phyloP scores from a whole-genome alignment of 1,284 basidiomycete genomes.

The Porogramme epimiltina region DNA sequence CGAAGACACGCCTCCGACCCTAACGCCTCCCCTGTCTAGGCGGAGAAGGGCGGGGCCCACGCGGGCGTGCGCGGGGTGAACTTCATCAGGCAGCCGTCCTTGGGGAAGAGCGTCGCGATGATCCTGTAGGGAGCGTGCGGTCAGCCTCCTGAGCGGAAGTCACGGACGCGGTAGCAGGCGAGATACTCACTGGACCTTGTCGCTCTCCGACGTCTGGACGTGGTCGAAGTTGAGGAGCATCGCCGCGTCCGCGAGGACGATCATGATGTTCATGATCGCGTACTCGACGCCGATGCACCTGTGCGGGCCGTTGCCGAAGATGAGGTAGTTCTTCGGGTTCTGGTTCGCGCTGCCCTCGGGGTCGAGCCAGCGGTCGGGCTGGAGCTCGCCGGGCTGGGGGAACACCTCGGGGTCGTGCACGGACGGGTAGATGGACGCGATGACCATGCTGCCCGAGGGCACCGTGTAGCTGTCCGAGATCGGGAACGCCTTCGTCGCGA shows the following conservation, averaged over 20 bases:
- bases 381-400: conserved; percentile 83
- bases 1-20: neutral
- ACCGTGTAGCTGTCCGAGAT: conserved; percentile 91
- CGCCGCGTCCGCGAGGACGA: conserved; percentile 85
- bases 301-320: conserved; percentile 94
- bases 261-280: conserved; percentile 88
- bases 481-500: conserved; percentile 87
- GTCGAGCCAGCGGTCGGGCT: conserved; percentile 94
- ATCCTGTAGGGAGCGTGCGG: conserved; percentile 48
- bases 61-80: conserved; percentile 56
- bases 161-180: neutral
- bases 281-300: conserved; percentile 95
- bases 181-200: conserved; percentile 77
- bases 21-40: neutral
- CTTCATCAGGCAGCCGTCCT: conserved; percentile 87
- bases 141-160: neutral
- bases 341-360: conserved; percentile 78
- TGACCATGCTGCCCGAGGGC: conserved; percentile 91
- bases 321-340: conserved; percentile 94
- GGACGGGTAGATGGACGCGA: conserved; percentile 95
- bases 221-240: conserved; percentile 90
- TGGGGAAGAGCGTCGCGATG: conserved; percentile 94
- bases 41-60: conserved; percentile 4
- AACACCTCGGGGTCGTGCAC: conserved; percentile 90
- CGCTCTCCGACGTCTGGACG: conserved; percentile 75